Evolutionary conservation across 1,284 basidiomycete genomes (phyloP).

Genomic region (Ganoderma boninense): DNA sequence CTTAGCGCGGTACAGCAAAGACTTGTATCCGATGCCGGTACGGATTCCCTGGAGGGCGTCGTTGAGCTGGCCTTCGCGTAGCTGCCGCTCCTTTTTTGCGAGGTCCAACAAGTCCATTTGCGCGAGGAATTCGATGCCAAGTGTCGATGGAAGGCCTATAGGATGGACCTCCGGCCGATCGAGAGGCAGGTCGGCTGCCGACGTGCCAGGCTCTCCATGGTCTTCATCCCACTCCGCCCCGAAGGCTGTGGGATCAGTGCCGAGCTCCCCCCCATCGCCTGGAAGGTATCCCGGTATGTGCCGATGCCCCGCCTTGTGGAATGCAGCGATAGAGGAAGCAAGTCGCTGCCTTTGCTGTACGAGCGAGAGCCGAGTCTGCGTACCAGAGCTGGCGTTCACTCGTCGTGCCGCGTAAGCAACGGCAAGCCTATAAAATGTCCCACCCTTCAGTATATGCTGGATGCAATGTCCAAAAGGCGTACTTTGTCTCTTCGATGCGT

Average conservation of each 20-base stretch:
- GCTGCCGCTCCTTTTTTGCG: conserved; percentile 1
- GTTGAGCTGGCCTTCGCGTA: conserved; percentile 2
- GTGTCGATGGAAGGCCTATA: background rate
- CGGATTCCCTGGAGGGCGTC: conserved; percentile 10
- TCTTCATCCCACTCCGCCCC: background rate
- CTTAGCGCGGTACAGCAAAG: conserved; percentile 4
- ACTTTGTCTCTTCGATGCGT: background rate
- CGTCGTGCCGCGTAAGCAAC: background rate
- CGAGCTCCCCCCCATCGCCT: background rate
- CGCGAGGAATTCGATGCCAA: background rate
- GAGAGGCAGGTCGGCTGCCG: background rate
- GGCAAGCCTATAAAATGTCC: background rate
- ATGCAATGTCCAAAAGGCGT: background rate
- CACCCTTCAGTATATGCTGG: background rate
- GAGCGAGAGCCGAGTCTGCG: background rate
- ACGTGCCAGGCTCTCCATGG: background rate
- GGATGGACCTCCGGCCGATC: background rate
- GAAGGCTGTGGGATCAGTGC: background rate
- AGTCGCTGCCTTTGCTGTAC: background rate
- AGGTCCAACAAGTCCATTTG: background rate
- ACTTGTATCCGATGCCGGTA: conserved; percentile 14
- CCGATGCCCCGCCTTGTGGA: background rate
- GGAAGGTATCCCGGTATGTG: background rate
- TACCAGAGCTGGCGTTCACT: background rate
- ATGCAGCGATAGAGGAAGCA: background rate